Base-by-base conservation (phyloP, 441 rosid species). In the Hura crepitans region DNA sequence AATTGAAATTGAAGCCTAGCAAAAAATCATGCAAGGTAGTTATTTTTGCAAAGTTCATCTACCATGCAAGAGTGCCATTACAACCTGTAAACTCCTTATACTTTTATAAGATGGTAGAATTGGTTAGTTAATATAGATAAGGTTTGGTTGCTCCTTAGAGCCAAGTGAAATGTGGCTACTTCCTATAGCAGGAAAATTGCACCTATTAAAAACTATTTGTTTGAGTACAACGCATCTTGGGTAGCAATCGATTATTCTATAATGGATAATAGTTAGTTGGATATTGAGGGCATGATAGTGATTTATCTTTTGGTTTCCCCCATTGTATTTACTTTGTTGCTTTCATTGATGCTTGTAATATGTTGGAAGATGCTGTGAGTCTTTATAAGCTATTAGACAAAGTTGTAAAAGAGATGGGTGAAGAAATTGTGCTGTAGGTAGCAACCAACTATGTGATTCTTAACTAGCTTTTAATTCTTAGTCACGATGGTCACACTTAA, bases 361-460 rank as follows among this genome's bases (percentile, higher is more conserved):
- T 84, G n/a, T 68, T 75, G 54, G 89, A 86, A 64, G 97, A 95
- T 82, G 82, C 89, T 43, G 73, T 78, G 61, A 87, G 68, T 68
- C 81, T 95, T 55, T 92, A 87, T 69, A 85, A 82, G 78, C 77
- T 81, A 75, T 76, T 95, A 75, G 98, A 95, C 82, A 87, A 87
- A 71, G 83, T 89, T 76, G 97, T 95, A 69, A 96, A 87, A 28
- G 97, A 92, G 79, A 76, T 95, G 72, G 99, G 98, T 20, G 97
- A 90, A 82, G 96, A 88, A 75, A 81, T 89, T 77, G 85, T 92
- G 6, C 84, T 95, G 64, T 97, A 92, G 90, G 93, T 89, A 59
- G 18, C 17, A 9, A 9, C 66, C 47, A 9, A 57, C 13, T 56
- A 45, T 35, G 65, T 57, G 31, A 57, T 58, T 27, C 42, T 59